Percentiles rank a stretch among this genome's conserved stretches.
Conservation (phyloP, 73 alveolate species). For the Paramecium bursaria region DNA sequence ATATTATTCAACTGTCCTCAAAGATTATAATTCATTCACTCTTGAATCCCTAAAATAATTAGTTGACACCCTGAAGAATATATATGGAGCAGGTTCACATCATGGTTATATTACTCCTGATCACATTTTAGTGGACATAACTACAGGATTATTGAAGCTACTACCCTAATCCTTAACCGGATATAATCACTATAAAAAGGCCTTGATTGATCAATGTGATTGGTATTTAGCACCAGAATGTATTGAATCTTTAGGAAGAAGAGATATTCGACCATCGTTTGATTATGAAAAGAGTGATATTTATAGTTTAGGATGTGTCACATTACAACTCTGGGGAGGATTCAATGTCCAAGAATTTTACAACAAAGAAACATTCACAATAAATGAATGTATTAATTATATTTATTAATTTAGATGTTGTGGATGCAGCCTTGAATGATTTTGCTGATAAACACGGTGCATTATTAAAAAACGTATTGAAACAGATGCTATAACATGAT, state of each 20-base stretch:
- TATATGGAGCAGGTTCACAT: not conserved
- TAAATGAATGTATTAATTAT: not conserved
- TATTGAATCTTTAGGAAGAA: constrained; percentile 3
- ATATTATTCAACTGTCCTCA: not conserved
- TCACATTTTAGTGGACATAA: constrained; percentile 12
- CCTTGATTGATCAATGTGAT: not conserved
- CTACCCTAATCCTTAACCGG: constrained; percentile 5
- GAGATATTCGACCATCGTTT: constrained; percentile 32
- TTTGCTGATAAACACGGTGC: constrained; percentile 30
- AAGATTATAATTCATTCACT: not conserved
- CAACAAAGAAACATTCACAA: not conserved
- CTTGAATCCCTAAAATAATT: not conserved
- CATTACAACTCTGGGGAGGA: constrained; percentile 11
- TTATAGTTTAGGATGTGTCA: constrained; percentile 4
- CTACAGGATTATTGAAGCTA: not conserved
- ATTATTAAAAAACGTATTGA: constrained; percentile 9
- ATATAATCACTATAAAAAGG: constrained; percentile 23
- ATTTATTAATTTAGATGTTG: not conserved
- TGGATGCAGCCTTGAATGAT: constrained; percentile 18
- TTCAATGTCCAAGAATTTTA: too few relatives aligned
- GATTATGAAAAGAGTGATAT: constrained; percentile 43
- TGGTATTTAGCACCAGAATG: constrained; percentile 57
- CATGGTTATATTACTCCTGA: constrained; percentile 58
- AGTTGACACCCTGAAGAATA: not conserved
- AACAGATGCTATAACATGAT: constrained; percentile 34